Evolutionary conservation across 2,329 filamentous ascomycete species (phyloP).

Genomic region (Ascosphaera apis): DNA sequence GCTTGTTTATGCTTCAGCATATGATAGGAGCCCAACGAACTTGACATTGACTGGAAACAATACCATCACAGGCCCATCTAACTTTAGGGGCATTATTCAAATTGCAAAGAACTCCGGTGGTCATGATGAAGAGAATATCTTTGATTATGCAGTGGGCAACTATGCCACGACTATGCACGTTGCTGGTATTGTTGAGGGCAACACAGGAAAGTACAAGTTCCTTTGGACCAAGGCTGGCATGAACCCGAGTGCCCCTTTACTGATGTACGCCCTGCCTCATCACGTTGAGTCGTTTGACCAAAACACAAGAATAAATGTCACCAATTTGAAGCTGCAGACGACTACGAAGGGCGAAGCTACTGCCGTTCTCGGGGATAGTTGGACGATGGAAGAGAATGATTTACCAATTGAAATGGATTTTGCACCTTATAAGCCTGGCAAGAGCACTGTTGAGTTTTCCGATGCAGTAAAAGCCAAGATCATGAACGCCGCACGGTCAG

Average conservation of each 20-base stretch:
- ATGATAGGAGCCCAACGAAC: constrained; percentile 36
- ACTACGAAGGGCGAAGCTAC: constrained; percentile 67
- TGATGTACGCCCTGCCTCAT: constrained; percentile 79
- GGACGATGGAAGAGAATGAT: constrained; percentile 54
- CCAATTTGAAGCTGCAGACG: constrained; percentile 42
- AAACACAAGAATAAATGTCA: constrained; percentile 26
- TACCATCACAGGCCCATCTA: constrained; percentile 37
- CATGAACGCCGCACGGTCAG: constrained; percentile 38
- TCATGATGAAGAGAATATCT: constrained; percentile 38
- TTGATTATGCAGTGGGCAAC: constrained; percentile 53
- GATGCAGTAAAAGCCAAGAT: constrained; percentile 35
- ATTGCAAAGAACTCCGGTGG: constrained; percentile 49
- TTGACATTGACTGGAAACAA: constrained; percentile 45
- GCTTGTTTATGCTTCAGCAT: constrained; percentile 53
- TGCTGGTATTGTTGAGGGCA: constrained; percentile 34
- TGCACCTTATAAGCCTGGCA: constrained; percentile 44
- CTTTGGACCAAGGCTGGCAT: constrained; percentile 49
- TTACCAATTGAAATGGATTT: constrained; percentile 57
- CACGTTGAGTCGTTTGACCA: constrained; percentile 54
- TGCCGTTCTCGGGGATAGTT: constrained; percentile 46
- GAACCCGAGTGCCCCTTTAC: constrained; percentile 29
- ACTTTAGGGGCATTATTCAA: constrained; percentile 61
- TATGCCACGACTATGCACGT: constrained; percentile 45
- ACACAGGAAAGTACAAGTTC: constrained; percentile 48
- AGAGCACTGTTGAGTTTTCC: constrained; percentile 18